Conservation (phyloP, 208 protist species). For the Trypanosoma congolense region DNA sequence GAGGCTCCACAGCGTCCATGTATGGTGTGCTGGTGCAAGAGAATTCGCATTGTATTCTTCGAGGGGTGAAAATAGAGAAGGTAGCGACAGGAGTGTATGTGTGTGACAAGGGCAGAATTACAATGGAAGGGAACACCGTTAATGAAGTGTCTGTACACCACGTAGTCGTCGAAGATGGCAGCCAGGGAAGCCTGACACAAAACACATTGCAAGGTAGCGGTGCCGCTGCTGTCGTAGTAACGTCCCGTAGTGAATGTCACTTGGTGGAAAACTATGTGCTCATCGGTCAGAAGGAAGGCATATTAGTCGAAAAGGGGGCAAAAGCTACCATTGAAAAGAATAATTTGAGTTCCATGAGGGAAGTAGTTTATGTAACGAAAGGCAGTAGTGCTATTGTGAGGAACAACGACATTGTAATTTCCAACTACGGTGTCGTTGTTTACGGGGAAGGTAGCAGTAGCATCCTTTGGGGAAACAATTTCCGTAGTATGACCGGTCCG, state of each 20-base stretch:
- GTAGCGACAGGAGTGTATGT: slow-evolving; percentile 16
- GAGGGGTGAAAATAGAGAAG: slow-evolving; percentile 7
- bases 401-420: slow-evolving; percentile 24
- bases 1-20: slow-evolving; percentile 5
- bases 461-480: slow-evolving; percentile 15
- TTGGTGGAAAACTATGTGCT: slow-evolving; percentile 20
- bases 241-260: slow-evolving; percentile 17
- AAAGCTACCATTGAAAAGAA: slow-evolving; percentile 21
- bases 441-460: slow-evolving; percentile 16
- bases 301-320: slow-evolving; percentile 14
- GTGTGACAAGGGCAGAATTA: slow-evolving; percentile 13
- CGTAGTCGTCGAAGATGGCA: slow-evolving; percentile 16
- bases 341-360: slow-evolving; percentile 22
- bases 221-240: slow-evolving; percentile 18
- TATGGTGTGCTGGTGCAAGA: slow-evolving; percentile 29
- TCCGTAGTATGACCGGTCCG: slow-evolving; percentile 9
- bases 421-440: slow-evolving; percentile 22
- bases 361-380: slow-evolving; percentile 23
- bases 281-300: slow-evolving; percentile 15
- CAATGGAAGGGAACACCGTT: slow-evolving; percentile 21
- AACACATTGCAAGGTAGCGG: slow-evolving; percentile 26
- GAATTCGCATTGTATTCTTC: slow-evolving; percentile 11
- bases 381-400: slow-evolving; percentile 17
- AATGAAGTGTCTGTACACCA: slow-evolving; percentile 19
- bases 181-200: slow-evolving; percentile 12